These are phyloP conservation scores for Coemansia sp. DNA, from an alignment of 192 early-diverging fungal species.

Conservation along the genomic window DNA sequence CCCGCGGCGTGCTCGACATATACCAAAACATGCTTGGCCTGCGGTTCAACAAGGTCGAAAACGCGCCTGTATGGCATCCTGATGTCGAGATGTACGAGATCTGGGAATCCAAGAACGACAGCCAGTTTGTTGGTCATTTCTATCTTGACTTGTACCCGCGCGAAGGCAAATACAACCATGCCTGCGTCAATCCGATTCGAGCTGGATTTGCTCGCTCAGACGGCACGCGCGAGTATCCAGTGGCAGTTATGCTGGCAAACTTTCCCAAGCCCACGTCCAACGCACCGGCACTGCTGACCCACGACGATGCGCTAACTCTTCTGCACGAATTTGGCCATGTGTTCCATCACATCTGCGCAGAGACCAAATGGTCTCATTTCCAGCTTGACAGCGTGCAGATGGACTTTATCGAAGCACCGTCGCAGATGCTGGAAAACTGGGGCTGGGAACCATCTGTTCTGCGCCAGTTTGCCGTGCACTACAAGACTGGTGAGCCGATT, in stretches of 20 bases:
- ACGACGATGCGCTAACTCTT: constrained; percentile 74
- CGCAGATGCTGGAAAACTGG: constrained; percentile 83
- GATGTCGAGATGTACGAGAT: constrained; percentile 77
- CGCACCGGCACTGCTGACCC: constrained; percentile 67
- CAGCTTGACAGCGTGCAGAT: constrained; percentile 66
- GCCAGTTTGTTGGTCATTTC: constrained; percentile 62
- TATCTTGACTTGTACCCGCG: constrained; percentile 69
- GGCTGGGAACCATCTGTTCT: constrained; percentile 58
- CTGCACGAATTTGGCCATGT: constrained; percentile 75
- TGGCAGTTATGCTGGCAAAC: constrained; percentile 63
- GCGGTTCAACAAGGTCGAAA: constrained; percentile 60
- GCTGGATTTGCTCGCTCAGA: constrained; percentile 56
- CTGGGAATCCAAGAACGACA: constrained; percentile 54
- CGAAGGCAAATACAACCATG: constrained; percentile 64
- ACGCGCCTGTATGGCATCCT: constrained; percentile 68
- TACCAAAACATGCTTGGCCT: constrained; percentile 72
- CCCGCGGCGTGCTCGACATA: constrained; percentile 68
- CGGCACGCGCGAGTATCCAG: constrained; percentile 53
- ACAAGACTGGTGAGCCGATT: constrained; percentile 56
- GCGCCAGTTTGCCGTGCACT: constrained; percentile 13
- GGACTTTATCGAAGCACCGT: constrained; percentile 81
- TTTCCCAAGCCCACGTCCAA: constrained; percentile 59
- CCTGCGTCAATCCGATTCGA: constrained; percentile 67
- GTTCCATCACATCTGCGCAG: constrained; percentile 59
- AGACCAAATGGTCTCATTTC: constrained; percentile 64